Conservation (phyloP, 257 asterid genomes). For the Nicotiana paniculata region DNA sequence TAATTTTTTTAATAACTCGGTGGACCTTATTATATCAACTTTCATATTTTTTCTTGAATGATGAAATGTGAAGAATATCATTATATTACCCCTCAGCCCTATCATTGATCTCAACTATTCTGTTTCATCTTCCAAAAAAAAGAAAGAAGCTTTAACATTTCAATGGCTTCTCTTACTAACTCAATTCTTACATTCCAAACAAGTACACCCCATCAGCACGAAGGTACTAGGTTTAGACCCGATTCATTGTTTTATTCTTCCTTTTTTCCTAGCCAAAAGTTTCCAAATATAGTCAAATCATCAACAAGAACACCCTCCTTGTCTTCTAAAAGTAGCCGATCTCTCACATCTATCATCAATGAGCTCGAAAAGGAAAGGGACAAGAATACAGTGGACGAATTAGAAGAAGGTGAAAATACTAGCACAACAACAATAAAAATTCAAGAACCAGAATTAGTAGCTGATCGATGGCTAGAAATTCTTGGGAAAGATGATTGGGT, state of each 20-base stretch:
- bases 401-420: not conserved
- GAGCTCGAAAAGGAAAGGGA: not conserved
- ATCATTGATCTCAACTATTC: not conserved
- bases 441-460: not conserved
- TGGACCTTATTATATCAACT: not conserved
- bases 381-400: not conserved
- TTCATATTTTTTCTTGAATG: not conserved
- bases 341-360: constrained; percentile 6
- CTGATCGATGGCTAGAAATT: constrained; percentile 31
- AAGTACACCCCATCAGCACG: not conserved
- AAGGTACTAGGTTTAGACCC: not conserved
- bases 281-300: not conserved
- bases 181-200: not conserved
- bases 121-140: not conserved
- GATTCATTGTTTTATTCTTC: not conserved
- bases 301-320: not conserved
- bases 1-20: not conserved
- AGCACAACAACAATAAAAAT: not conserved
- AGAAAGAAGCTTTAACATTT: not conserved
- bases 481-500: constrained; percentile 40
- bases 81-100: not conserved
- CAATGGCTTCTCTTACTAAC: constrained; percentile 3
- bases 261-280: not conserved
- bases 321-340: constrained; percentile 1
- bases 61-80: not conserved